Evolutionary conservation across 2,329 filamentous ascomycete species (phyloP).

Genomic region (Phialophora expanda): DNA sequence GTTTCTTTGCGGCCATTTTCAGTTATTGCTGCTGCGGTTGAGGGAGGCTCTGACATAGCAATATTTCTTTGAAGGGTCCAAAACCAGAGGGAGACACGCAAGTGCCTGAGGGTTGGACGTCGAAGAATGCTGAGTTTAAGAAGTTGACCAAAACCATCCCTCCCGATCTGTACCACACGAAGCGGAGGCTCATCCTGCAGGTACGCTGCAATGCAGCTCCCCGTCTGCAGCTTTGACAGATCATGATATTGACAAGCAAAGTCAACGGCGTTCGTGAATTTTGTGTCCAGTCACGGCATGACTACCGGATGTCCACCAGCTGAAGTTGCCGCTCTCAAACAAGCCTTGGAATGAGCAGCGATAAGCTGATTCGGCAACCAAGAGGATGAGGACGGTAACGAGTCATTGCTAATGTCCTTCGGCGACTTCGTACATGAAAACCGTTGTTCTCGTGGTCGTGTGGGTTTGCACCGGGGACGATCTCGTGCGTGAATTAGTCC

Average conservation of each 20-base stretch:
- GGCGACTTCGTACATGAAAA: not conserved
- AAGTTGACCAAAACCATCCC: not conserved
- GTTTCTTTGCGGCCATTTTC: not conserved
- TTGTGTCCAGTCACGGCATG: not conserved
- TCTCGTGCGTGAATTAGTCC: not conserved
- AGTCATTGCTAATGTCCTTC: not conserved
- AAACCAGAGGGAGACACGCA: not conserved
- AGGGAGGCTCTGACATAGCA: not conserved
- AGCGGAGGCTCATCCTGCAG: constrained; percentile 13
- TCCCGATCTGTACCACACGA: constrained; percentile 6
- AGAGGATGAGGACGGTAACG: not conserved
- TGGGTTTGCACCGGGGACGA: not conserved
- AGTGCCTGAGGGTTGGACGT: not conserved
- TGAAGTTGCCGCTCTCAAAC: not conserved
- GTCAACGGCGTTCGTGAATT: not conserved
- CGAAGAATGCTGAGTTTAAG: not conserved
- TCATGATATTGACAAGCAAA: constrained; percentile 5
- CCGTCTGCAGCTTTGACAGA: constrained; percentile 25
- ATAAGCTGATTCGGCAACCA: not conserved
- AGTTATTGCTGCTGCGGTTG: not conserved
- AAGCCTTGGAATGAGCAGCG: not conserved
- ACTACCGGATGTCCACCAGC: not conserved
- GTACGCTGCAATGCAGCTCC: constrained; percentile 15
- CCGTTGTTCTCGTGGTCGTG: not conserved
- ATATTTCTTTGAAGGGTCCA: not conserved